Evolutionary conservation across 768 basidiomycete genomes (phyloP).

Genomic region (Clitopilus passeckerianus): DNA sequence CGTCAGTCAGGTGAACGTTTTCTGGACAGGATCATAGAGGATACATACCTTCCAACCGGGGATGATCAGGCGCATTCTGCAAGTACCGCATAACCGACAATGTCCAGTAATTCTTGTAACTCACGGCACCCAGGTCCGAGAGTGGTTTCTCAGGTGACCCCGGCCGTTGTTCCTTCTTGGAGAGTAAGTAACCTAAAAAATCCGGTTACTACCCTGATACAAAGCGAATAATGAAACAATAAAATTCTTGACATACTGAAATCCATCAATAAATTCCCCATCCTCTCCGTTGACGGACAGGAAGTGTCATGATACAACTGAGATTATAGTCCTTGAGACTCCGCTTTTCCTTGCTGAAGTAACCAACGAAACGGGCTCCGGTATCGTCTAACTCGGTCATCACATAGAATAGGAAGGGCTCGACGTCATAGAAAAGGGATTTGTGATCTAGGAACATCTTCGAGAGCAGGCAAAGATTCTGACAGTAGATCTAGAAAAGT

Average conservation of each 20-base stretch:
- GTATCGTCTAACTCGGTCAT: constrained; percentile 88
- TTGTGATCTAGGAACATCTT: constrained; percentile 99
- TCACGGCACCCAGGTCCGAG: constrained; percentile 85
- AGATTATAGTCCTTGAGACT: constrained; percentile 96
- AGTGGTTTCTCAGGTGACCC: constrained; percentile 97
- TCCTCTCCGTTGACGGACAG: constrained; percentile 88
- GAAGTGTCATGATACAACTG: constrained; percentile 99
- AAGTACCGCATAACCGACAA: constrained; percentile 79
- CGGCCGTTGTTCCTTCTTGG: constrained; percentile 85
- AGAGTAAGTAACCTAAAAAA: constrained; percentile 82
- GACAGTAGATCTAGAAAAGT: constrained; percentile 82
- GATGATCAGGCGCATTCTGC: constrained; percentile 50
- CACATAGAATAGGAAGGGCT: constrained; percentile 98
- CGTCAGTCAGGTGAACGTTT: not conserved
- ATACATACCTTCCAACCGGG: constrained; percentile 69
- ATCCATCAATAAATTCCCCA: constrained; percentile 97
- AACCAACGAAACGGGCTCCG: constrained; percentile 94
- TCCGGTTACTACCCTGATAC: constrained; percentile 1
- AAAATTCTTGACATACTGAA: constrained; percentile 72
- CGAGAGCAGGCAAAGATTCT: constrained; percentile 94
- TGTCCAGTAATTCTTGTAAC: constrained; percentile 97
- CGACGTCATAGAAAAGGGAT: constrained; percentile 98
- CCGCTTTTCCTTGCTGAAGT: constrained; percentile 98
- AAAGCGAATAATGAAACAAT: not conserved
- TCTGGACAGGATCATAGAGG: not conserved